These are phyloP conservation scores for Myxozyma melibiosi DNA, from an alignment of 805 yeast species.

Conservation along the genomic window DNA sequence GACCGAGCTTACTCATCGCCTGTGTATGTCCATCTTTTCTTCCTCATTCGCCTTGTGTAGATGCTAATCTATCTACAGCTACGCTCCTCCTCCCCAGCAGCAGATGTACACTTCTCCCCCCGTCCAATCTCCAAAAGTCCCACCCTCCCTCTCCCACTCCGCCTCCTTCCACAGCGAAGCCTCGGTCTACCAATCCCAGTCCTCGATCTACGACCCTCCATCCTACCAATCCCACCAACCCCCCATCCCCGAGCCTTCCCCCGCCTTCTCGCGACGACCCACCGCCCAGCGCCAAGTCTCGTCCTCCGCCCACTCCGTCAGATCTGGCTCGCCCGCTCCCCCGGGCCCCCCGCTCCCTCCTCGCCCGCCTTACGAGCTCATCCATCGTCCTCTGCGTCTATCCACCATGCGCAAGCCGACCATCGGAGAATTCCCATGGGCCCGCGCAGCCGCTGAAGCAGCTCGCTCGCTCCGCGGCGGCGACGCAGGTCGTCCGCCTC, in stretches of 20 bases:
- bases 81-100: not conserved
- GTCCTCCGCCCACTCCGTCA: conserved; percentile 16
- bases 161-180: conserved; percentile 12
- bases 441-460: conserved; percentile 21
- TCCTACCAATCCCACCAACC: conserved; percentile 1
- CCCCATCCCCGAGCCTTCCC: not conserved
- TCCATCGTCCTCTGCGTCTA: conserved; percentile 17
- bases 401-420: conserved; percentile 21
- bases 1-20: not conserved
- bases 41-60: not conserved
- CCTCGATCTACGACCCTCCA: not conserved
- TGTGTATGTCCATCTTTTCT: not conserved
- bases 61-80: not conserved
- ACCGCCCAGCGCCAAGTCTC: conserved; percentile 4
- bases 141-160: conserved; percentile 14
- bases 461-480: conserved; percentile 10
- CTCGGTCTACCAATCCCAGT: not conserved
- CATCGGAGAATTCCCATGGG: conserved; percentile 29
- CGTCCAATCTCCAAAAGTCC: conserved; percentile 1
- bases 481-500: not conserved
- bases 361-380: conserved; percentile 25
- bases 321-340: conserved; percentile 13
- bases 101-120: not conserved
- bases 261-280: not conserved
- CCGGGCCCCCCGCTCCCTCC: conserved; percentile 32